Evolutionary conservation across 2,329 filamentous ascomycete genomes (phyloP), one percentile per base, ranked within the genome.

Genomic region (Alternaria sp.): DNA sequence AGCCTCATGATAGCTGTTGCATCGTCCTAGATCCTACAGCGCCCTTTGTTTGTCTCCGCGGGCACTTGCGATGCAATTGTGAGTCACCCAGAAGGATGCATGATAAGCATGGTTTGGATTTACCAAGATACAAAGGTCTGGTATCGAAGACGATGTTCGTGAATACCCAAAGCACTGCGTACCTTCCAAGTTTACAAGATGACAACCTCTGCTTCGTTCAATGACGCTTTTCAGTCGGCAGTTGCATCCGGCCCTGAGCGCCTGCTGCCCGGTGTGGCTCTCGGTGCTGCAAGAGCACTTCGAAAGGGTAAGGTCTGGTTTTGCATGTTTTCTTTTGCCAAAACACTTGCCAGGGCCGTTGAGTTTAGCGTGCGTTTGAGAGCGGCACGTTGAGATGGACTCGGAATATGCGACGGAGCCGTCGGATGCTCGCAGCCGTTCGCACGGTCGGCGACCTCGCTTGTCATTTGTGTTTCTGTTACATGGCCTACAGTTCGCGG

Each of bases 241-340:
- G 69, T 71, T 50, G 62, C 49, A 53, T 67, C 64, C 23, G 64
- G 66, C 3, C 51, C 61, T 15, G 63, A 69, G 28, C 65, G 68
- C n/a, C 53, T 71, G 11, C 20, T 74, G 15, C 46, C 67, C 44
- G 71, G 69, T 21, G 70, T 71, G 43, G 65, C 67, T 53, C 66
- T 50, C 28, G 71, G 65, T 65, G 67, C 72, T 69, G 70, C 71
- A 66, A 68, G 64, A 61, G 53, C 64, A 44, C 51, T 60, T 43
- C 44, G 26, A 43, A 64, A 66, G 50, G 65, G 71, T 68, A 67
- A 60, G 49, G 21, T 25, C 37, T n/a, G 12, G 46, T 37, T 51
- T 41, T 37, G 12, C 33, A 49, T 58, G 54, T 53, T 61, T 61
- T 37, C 46, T 55, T 49, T 30, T 54, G 33, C 58, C 30, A 28